A percentile compares a stretch with the other conserved stretches of the same genome.
These are phyloP conservation scores for Litchi chinensis DNA, from an alignment of 345 rosid genomes.

Conservation along the genomic window DNA sequence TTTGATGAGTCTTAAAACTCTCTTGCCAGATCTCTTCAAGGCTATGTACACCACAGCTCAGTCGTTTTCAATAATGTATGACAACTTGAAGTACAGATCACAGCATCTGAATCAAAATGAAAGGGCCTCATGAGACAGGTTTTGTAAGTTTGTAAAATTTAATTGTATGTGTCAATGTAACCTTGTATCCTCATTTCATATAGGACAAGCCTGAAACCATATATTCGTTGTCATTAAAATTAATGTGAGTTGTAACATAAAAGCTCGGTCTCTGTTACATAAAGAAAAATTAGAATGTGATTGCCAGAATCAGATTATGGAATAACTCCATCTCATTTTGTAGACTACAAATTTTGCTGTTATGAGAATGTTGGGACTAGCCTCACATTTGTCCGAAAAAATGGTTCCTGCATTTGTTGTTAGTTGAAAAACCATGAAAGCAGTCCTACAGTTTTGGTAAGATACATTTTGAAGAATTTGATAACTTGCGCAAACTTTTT, in stretches of 20 bases:
- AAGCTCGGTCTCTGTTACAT: background rate
- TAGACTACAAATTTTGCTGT: constrained; percentile 7
- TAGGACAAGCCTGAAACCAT: constrained; percentile 3
- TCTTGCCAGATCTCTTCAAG: constrained; percentile 74
- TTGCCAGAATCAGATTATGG: background rate
- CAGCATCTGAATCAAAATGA: constrained; percentile 13
- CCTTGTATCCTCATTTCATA: background rate
- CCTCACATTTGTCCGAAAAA: too few species aligned
- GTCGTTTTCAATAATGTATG: constrained; percentile 57
- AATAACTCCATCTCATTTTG: constrained; percentile 1
- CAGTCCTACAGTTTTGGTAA: background rate
- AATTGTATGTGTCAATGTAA: background rate
- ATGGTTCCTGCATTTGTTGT: background rate
- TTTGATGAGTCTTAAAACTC: constrained; percentile 59
- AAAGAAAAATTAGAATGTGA: background rate
- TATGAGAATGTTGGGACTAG: background rate
- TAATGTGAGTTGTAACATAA: background rate
- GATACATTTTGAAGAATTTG: background rate
- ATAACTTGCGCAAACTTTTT: background rate
- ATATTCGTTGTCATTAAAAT: background rate
- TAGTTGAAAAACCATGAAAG: background rate
- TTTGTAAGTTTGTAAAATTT: constrained; percentile 25
- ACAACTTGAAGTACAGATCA: constrained; percentile 28
- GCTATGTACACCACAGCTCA: constrained; percentile 53
- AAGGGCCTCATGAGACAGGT: constrained; percentile 15